A percentile compares a stretch with the other conserved stretches of the same genome.
phyloP scores from a whole-genome alignment of 345 rosid species.

The Ceriops tagal region DNA sequence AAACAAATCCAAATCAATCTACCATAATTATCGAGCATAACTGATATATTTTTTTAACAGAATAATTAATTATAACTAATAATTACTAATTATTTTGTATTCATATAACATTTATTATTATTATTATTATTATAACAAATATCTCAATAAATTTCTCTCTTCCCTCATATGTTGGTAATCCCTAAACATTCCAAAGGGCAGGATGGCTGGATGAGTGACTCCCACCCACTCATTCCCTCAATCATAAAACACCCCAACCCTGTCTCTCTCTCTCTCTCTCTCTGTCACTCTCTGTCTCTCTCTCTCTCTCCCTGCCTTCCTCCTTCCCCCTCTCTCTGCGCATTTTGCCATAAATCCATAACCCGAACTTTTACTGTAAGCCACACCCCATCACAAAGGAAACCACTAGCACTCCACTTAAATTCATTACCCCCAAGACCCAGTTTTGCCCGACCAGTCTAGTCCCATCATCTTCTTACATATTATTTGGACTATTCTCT shows the following conservation, averaged over 20 bases:
- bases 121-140: too few relatives aligned
- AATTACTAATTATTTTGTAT: too few relatives aligned
- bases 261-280: slow-evolving; percentile 15
- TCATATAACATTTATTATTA: too few relatives aligned
- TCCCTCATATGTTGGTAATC: neutral
- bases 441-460: slow-evolving; percentile 28
- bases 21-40: too few relatives aligned
- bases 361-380: neutral
- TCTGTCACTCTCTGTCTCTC: slow-evolving; percentile 13
- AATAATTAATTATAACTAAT: too few relatives aligned
- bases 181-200: slow-evolving; percentile 44
- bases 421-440: neutral
- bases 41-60: too few relatives aligned
- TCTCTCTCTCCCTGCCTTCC: slow-evolving; percentile 17
- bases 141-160: neutral
- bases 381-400: neutral
- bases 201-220: slow-evolving; percentile 24
- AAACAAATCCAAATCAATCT: too few relatives aligned
- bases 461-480: slow-evolving; percentile 30
- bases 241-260: slow-evolving; percentile 26
- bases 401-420: slow-evolving; percentile 9
- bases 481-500: slow-evolving; percentile 18
- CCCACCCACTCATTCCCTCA: slow-evolving; percentile 63
- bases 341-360: neutral
- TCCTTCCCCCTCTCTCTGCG: neutral